Percentiles rank a stretch among this genome's conserved stretches.
Conservation (phyloP, 2,329 filamentous ascomycete genomes). For the Pleomassaria siparia region DNA sequence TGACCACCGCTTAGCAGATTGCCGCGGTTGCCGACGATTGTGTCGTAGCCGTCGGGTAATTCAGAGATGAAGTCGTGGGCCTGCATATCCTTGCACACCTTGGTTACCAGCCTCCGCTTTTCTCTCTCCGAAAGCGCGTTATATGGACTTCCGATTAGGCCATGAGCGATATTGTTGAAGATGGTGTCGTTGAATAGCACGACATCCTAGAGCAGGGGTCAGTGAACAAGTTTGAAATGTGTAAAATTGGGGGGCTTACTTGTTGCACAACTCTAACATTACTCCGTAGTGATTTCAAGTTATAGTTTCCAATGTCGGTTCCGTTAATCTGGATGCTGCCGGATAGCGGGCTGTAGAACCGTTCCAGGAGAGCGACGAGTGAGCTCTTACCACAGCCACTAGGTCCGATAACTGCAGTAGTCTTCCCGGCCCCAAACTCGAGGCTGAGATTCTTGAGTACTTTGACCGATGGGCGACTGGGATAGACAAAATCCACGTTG, state of each 20-base stretch:
- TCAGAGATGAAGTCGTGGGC: conserved; percentile 82
- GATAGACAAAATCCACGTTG: conserved; percentile 86
- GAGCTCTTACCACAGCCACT: conserved; percentile 93
- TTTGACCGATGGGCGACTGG: conserved; percentile 79
- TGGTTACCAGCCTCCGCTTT: conserved; percentile 56
- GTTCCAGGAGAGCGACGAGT: conserved; percentile 74
- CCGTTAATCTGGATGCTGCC: conserved; percentile 67
- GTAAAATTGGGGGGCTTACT: conserved; percentile 41
- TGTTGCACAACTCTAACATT: conserved; percentile 89
- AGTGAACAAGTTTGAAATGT: conserved; percentile 21
- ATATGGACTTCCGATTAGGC: conserved; percentile 52
- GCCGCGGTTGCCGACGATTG: conserved; percentile 85
- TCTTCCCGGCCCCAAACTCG: conserved; percentile 78
- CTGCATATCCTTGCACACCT: conserved; percentile 74
- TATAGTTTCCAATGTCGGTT: conserved; percentile 72
- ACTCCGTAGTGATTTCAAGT: conserved; percentile 83
- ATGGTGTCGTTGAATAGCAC: conserved; percentile 85
- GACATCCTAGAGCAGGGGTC: conserved; percentile 59
- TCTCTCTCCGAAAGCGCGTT: conserved; percentile 49
- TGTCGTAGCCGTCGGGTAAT: conserved; percentile 87
- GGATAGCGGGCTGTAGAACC: conserved; percentile 3
- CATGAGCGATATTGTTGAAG: conserved; percentile 81
- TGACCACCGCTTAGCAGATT: conserved; percentile 88
- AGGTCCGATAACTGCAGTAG: conserved; percentile 84
- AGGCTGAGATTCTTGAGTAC: conserved; percentile 83